Percentiles rank a stretch among this genome's conserved stretches.
Conservation (phyloP, 352 stramenopile species). For the Phytopythium kandeliae region DNA sequence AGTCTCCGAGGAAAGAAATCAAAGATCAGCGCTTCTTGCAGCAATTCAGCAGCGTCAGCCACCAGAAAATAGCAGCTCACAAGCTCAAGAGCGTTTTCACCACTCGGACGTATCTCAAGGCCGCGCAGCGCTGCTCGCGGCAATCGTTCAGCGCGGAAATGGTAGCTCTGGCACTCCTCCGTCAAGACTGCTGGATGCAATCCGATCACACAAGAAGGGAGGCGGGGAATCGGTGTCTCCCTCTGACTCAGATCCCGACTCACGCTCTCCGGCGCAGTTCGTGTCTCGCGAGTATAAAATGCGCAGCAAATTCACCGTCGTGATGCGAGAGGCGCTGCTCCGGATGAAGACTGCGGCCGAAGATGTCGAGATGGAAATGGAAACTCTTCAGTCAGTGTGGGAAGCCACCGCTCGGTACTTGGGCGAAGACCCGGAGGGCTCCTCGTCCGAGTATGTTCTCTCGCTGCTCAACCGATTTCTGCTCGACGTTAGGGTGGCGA, state of each 20-base stretch:
- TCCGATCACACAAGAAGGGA: conserved; percentile 1
- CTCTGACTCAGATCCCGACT: background rate
- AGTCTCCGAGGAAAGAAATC: background rate
- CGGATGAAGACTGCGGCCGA: conserved; percentile 49
- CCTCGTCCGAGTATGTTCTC: conserved; percentile 70
- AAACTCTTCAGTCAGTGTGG: conserved; percentile 54
- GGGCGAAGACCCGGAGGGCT: conserved; percentile 45
- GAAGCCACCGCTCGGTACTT: conserved; percentile 62
- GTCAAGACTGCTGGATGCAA: conserved; percentile 10
- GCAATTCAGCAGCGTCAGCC: background rate
- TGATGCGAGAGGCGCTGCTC: conserved; percentile 42
- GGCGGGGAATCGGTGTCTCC: background rate
- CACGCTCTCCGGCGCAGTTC: conserved; percentile 13
- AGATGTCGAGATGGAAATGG: conserved; percentile 59
- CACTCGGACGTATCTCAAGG: too few species aligned
- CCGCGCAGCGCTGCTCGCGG: background rate
- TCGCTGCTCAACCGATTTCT: conserved; percentile 65
- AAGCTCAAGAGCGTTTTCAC: too few species aligned
- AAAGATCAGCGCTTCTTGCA: background rate
- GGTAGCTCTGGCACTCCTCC: background rate
- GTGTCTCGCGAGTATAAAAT: conserved; percentile 41
- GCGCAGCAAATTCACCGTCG: conserved; percentile 47
- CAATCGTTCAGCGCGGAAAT: conserved; percentile 14
- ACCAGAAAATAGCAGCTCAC: background rate
- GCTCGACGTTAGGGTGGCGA: conserved; percentile 71